phyloP scores from a whole-genome alignment of 192 early-diverging fungal genomes.

The Coemansia sp. region DNA sequence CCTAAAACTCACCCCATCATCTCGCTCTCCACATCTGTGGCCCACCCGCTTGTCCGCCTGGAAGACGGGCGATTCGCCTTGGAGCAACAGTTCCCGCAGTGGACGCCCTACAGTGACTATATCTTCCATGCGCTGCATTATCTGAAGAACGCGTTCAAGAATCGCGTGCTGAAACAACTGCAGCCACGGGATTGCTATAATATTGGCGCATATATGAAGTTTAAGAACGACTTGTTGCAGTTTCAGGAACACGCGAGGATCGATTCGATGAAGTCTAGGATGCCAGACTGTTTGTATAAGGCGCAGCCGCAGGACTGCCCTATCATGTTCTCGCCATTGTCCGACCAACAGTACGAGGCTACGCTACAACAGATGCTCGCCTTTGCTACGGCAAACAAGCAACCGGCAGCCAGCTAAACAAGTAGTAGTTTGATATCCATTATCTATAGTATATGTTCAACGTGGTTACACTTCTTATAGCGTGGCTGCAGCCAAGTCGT shows the following conservation, averaged over 20 bases:
- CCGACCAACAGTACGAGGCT: constrained; percentile 41
- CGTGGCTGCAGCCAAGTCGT: background rate
- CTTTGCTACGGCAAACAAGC: constrained; percentile 2
- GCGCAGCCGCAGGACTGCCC: constrained; percentile 48
- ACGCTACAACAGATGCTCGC: constrained; percentile 35
- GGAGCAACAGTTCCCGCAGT: constrained; percentile 77
- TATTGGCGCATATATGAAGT: constrained; percentile 43
- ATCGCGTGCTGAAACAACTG: constrained; percentile 65
- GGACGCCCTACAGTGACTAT: constrained; percentile 81
- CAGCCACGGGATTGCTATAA: constrained; percentile 52
- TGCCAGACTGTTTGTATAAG: constrained; percentile 36
- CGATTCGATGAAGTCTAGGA: constrained; percentile 42
- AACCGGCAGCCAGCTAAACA: constrained; percentile 4
- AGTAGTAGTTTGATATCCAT: background rate
- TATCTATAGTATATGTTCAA: background rate
- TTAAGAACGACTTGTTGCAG: constrained; percentile 46
- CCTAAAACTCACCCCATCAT: constrained; percentile 73
- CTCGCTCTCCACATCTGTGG: constrained; percentile 72
- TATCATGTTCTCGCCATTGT: constrained; percentile 47
- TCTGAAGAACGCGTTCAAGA: constrained; percentile 83
- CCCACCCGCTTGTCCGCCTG: constrained; percentile 82
- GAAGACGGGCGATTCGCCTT: constrained; percentile 67
- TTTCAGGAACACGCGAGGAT: constrained; percentile 48
- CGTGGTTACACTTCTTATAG: background rate
- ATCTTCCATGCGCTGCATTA: constrained; percentile 87